Percentiles rank a stretch among this genome's conserved stretches.
phyloP scores from a whole-genome alignment of 257 asterid species.

The Gentiana straminea region DNA sequence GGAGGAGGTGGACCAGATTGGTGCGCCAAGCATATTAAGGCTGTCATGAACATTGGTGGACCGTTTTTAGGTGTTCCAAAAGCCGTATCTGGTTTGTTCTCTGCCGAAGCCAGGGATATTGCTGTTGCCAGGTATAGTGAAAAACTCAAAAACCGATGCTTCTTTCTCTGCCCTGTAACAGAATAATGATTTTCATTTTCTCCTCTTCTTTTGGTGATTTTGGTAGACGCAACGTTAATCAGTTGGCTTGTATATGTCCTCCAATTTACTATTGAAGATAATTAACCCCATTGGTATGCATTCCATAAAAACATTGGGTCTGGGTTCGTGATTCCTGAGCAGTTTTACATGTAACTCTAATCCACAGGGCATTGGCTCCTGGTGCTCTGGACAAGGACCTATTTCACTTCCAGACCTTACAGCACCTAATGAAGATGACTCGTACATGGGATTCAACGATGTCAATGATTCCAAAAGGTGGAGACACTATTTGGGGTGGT shows the following conservation, averaged over 20 bases:
- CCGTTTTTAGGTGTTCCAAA: conserved; percentile 71
- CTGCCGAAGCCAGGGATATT: conserved; percentile 66
- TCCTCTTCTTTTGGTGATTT: too few relatives aligned
- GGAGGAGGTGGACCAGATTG: conserved; percentile 88
- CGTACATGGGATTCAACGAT: conserved; percentile 95
- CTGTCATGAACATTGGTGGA: conserved; percentile 84
- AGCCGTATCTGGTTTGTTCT: conserved; percentile 69
- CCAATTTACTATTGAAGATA: too few relatives aligned
- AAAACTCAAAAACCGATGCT: neutral
- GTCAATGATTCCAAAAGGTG: conserved; percentile 95
- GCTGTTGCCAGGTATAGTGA: conserved; percentile 54
- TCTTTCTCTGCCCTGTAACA: too few relatives aligned
- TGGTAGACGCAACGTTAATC: too few relatives aligned
- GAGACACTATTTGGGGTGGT: conserved; percentile 88
- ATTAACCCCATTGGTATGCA: too few relatives aligned
- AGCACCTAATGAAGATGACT: conserved; percentile 85
- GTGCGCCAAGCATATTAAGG: conserved; percentile 77
- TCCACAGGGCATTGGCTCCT: conserved; percentile 13
- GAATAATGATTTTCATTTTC: too few relatives aligned
- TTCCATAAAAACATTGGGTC: too few relatives aligned
- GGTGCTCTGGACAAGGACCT: conserved; percentile 14
- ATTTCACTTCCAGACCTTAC: conserved; percentile 69
- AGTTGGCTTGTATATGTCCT: too few relatives aligned
- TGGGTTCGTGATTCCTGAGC: too few relatives aligned
- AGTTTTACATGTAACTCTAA: too few relatives aligned